These are phyloP conservation scores for Globisporangium okanoganense DNA, from an alignment of 352 stramenopile genomes.

Conservation along the genomic window DNA sequence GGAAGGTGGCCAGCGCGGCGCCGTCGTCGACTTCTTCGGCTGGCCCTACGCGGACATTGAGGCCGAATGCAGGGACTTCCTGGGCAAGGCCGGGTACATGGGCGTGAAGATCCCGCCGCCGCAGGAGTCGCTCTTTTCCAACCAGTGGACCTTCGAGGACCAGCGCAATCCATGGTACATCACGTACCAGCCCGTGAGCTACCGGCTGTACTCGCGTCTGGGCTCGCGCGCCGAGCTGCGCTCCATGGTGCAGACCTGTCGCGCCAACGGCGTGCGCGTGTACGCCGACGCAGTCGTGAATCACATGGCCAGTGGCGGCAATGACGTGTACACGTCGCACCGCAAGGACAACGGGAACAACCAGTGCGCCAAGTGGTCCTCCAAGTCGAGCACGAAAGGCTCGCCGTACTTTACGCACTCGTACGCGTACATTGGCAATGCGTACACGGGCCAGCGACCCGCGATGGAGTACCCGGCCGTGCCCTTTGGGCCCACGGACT, in stretches of 20 bases:
- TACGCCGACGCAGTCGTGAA: slow-evolving; percentile 27
- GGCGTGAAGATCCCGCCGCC: slow-evolving; percentile 40
- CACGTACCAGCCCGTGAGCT: slow-evolving; percentile 38
- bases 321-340: slow-evolving; percentile 19
- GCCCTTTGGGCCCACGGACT: slow-evolving; percentile 51
- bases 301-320: slow-evolving; percentile 22
- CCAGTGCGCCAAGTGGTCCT: slow-evolving; percentile 17
- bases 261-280: slow-evolving; percentile 31
- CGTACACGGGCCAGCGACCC: slow-evolving; percentile 34
- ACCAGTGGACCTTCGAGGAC: slow-evolving; percentile 19
- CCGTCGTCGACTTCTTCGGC: slow-evolving; percentile 41
- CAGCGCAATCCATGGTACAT: slow-evolving; percentile 45
- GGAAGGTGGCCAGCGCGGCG: slow-evolving; percentile 30
- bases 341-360: slow-evolving; percentile 9
- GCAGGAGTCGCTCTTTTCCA: slow-evolving; percentile 34
- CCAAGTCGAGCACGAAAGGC: slow-evolving; percentile 18
- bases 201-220: slow-evolving; percentile 31
- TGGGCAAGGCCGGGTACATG: slow-evolving; percentile 38
- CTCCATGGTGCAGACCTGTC: slow-evolving; percentile 41
- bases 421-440: slow-evolving; percentile 35
- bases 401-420: slow-evolving; percentile 22
- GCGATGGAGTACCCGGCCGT: slow-evolving; percentile 57
- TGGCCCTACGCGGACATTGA: slow-evolving; percentile 42
- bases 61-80: slow-evolving; percentile 30
- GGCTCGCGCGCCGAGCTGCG: slow-evolving; percentile 30